Evolutionary conservation across 306 rosid species (phyloP).

Genomic region (Castanea mollissima): DNA sequence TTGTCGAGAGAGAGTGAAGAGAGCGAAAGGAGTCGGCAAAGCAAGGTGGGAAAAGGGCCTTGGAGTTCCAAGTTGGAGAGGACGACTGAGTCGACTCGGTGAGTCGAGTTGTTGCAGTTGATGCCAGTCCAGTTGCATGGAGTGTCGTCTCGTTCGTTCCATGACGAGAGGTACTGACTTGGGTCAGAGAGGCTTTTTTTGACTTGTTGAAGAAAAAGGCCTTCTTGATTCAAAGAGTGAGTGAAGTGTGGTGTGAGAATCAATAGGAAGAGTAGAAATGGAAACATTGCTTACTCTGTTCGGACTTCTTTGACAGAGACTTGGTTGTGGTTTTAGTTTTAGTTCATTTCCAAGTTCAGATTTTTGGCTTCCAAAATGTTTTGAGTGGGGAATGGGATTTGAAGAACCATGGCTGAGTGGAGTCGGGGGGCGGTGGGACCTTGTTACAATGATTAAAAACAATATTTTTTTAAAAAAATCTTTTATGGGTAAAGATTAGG

Average conservation of each 20-base stretch:
- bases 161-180: slow-evolving; percentile 29
- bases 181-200: slow-evolving; percentile 55
- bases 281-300: background rate
- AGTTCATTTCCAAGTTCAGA: no score
- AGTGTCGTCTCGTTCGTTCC: slow-evolving; percentile 50
- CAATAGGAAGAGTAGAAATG: slow-evolving; percentile 12
- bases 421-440: no score
- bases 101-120: slow-evolving; percentile 30
- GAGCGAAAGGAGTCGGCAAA: slow-evolving; percentile 69
- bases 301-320: background rate
- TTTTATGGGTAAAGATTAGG: no score
- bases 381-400: background rate
- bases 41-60: slow-evolving; percentile 48
- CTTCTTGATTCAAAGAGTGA: slow-evolving; percentile 65
- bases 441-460: no score
- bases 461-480: no score
- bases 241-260: slow-evolving; percentile 5
- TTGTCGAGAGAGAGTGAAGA: slow-evolving; percentile 35
- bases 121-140: slow-evolving; percentile 67
- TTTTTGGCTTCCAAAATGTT: background rate
- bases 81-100: slow-evolving; percentile 37
- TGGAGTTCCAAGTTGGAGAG: slow-evolving; percentile 27
- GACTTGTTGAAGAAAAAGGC: slow-evolving; percentile 52
- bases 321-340: no score
- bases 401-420: no score